Evolutionary conservation across 768 basidiomycete genomes (phyloP).

Genomic region (Leccinum variicolor): DNA sequence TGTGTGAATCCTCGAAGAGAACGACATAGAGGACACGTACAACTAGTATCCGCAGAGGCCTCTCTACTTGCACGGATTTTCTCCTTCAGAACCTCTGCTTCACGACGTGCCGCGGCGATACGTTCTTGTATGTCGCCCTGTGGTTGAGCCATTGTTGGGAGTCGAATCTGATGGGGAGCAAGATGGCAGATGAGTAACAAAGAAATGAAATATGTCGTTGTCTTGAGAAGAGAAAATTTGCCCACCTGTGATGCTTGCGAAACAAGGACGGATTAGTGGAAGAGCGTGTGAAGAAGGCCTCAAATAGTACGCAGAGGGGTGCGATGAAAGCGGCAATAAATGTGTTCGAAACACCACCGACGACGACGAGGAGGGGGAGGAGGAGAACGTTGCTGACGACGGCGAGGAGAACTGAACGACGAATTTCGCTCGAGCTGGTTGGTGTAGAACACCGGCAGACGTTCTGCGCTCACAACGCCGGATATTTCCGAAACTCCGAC

Average conservation of each 20-base stretch:
- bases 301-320: constrained; percentile 13
- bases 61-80: constrained; percentile 97
- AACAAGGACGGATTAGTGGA: constrained; percentile 24
- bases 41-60: constrained; percentile 94
- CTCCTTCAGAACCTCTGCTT: constrained; percentile 97
- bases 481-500: constrained; percentile 31
- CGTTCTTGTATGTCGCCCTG: constrained; percentile 86
- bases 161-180: constrained; percentile 4
- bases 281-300: constrained; percentile 26
- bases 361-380: constrained; percentile 5
- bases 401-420: constrained; percentile 3
- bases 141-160: constrained; percentile 63
- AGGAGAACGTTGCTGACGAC: constrained; percentile 7
- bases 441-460: constrained; percentile 3
- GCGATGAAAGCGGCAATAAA: constrained; percentile 9
- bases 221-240: constrained; percentile 23
- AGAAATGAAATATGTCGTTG: constrained; percentile 3
- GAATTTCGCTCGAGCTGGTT: constrained; percentile 13
- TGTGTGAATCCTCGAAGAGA: constrained; percentile 1
- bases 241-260: constrained; percentile 29
- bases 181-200: background rate
- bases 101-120: constrained; percentile 94
- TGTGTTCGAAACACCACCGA: constrained; percentile 8
- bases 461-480: constrained; percentile 18
- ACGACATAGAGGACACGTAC: constrained; percentile 50